Evolutionary conservation across 208 protist genomes (phyloP).

Genomic region (Acanthamoeba triangularis): DNA sequence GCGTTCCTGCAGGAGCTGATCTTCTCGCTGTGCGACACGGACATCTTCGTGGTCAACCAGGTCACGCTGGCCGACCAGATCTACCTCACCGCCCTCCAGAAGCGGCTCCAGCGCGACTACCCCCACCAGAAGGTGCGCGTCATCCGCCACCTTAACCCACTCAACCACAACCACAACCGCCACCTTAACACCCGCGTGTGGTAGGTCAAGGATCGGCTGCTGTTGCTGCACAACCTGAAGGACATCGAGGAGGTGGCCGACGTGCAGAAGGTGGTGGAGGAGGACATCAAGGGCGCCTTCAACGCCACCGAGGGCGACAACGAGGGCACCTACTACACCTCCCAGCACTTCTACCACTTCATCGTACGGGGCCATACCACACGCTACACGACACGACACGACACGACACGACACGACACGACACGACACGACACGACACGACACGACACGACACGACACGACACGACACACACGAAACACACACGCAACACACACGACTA

Average conservation of each 20-base stretch:
- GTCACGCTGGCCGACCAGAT: not conserved
- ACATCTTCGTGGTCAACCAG: constrained; percentile 9
- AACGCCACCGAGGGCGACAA: not conserved
- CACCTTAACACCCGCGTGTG: too few species aligned
- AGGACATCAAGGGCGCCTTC: constrained; percentile 2
- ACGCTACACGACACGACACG: too few species aligned
- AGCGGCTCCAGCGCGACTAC: not conserved
- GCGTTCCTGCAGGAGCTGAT: not conserved
- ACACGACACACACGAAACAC: not conserved
- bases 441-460: not conserved
- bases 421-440: not conserved
- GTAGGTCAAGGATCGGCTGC: not conserved
- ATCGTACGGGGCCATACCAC: not conserved
- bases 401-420: not conserved
- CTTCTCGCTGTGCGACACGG: not conserved
- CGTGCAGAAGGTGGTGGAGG: not conserved
- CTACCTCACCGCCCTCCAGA: constrained; percentile 7
- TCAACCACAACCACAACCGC: too few species aligned
- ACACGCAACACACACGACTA: not conserved
- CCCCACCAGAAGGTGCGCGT: not conserved
- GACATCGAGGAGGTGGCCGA: constrained; percentile 15
- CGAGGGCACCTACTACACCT: not conserved
- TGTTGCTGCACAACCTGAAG: constrained; percentile 13
- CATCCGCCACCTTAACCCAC: not conserved
- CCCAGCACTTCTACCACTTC: not conserved